Percentiles rank a stretch among this genome's conserved stretches.
Evolutionary conservation across 2,329 filamentous ascomycete species (phyloP).

Genomic region (Botryotinia globosa): DNA sequence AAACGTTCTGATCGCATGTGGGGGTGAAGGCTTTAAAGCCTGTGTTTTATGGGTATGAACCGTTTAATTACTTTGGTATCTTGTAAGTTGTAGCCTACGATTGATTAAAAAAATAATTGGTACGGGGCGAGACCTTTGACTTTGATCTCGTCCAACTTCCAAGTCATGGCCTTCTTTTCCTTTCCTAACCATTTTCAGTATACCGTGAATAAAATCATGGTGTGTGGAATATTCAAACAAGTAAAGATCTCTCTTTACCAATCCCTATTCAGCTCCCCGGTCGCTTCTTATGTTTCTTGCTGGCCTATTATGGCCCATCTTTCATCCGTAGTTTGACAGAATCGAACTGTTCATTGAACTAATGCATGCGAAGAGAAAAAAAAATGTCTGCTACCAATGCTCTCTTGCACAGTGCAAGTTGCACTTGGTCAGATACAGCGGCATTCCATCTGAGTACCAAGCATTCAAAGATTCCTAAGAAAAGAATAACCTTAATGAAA

Average conservation of each 20-base stretch:
- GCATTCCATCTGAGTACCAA: not conserved
- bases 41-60: not conserved
- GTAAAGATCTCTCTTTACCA: not conserved
- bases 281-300: not conserved
- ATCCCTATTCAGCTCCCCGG: not conserved
- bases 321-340: not conserved
- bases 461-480: not conserved
- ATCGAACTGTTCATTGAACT: not conserved
- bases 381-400: not conserved
- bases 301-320: not conserved
- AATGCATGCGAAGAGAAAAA: not conserved
- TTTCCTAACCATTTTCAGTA: not conserved
- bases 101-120: not conserved
- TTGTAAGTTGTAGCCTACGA: not conserved
- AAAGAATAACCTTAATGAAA: not conserved
- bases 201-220: not conserved
- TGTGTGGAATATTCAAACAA: not conserved
- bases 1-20: constrained; percentile 2
- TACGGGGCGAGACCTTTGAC: not conserved
- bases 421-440: not conserved
- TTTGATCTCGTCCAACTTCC: not conserved
- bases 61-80: not conserved
- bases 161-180: not conserved
- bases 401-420: not conserved
- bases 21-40: not conserved